Percentiles rank a stretch among this genome's conserved stretches.
Conservation (phyloP, 169 alveolate species). For the Plasmodium gallinaceum region DNA sequence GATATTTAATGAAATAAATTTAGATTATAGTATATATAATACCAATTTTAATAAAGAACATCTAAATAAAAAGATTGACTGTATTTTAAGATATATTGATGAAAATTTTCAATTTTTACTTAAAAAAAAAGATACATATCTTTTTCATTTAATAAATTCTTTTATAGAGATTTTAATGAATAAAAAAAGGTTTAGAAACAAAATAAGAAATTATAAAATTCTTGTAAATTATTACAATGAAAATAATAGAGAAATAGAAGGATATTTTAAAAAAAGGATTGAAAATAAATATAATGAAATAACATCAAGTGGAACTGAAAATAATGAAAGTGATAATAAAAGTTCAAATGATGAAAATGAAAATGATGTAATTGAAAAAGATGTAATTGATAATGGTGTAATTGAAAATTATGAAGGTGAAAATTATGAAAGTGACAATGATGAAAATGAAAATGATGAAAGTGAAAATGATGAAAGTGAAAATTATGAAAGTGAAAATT, state of each 20-base stretch:
- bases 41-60: conserved; percentile 21
- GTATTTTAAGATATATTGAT: conserved; percentile 25
- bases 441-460: not conserved
- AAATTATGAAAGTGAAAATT: not conserved
- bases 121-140: conserved; percentile 10
- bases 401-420: not conserved
- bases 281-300: not conserved
- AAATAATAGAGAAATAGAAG: not conserved
- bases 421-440: not conserved
- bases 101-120: conserved; percentile 27
- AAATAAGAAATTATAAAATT: conserved; percentile 18
- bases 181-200: conserved; percentile 12
- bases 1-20: conserved; percentile 8
- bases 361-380: not conserved
- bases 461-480: not conserved
- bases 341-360: not conserved
- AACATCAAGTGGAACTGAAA: not conserved
- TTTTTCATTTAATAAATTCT: conserved; percentile 25
- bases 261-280: conserved; percentile 21
- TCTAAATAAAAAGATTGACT: conserved; percentile 30
- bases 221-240: conserved; percentile 11
- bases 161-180: conserved; percentile 26
- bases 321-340: not conserved
- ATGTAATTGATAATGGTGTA: not conserved
- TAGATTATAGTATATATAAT: conserved; percentile 33